Conservation (phyloP, 129 eudicot species). For the Helianthus tuberosus region DNA sequence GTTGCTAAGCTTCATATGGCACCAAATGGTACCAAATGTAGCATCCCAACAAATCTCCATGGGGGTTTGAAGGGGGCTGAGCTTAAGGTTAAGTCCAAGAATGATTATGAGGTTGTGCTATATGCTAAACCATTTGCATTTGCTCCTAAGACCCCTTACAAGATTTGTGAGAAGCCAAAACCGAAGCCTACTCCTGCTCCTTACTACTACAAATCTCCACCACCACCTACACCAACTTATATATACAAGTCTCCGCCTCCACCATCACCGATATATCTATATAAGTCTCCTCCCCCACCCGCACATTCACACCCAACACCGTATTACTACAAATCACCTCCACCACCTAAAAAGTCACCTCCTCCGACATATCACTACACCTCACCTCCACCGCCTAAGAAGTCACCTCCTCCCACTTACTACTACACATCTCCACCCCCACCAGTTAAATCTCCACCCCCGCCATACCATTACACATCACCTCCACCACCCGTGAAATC, state of each 20-base stretch:
- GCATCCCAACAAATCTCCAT: constrained; percentile 52
- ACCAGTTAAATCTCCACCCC: constrained; percentile 28
- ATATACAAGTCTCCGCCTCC: constrained; percentile 22
- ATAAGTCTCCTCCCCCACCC: too few relatives aligned
- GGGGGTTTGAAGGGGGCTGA: constrained; percentile 59
- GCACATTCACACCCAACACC: background rate
- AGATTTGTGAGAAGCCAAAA: constrained; percentile 43
- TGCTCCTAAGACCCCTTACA: constrained; percentile 49
- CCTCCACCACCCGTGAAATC: constrained; percentile 27
- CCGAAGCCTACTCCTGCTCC: constrained; percentile 45
- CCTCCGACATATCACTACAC: constrained; percentile 17
- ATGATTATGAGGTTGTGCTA: constrained; percentile 49
- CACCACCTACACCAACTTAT: constrained; percentile 33
- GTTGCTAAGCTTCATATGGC: constrained; percentile 57
- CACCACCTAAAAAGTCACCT: constrained; percentile 28
- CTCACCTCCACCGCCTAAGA: constrained; percentile 36
- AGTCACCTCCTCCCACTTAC: constrained; percentile 31
- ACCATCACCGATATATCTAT: background rate
- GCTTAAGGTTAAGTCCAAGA: constrained; percentile 61
- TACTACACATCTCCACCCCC: constrained; percentile 37
- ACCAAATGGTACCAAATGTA: constrained; percentile 57
- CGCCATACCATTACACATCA: constrained; percentile 30
- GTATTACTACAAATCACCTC: background rate
- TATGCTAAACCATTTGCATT: constrained; percentile 64
- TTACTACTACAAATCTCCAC: constrained; percentile 38